These are phyloP conservation scores for Amauroascus verrucosus DNA, from an alignment of 2,329 filamentous ascomycete genomes.

Conservation along the genomic window DNA sequence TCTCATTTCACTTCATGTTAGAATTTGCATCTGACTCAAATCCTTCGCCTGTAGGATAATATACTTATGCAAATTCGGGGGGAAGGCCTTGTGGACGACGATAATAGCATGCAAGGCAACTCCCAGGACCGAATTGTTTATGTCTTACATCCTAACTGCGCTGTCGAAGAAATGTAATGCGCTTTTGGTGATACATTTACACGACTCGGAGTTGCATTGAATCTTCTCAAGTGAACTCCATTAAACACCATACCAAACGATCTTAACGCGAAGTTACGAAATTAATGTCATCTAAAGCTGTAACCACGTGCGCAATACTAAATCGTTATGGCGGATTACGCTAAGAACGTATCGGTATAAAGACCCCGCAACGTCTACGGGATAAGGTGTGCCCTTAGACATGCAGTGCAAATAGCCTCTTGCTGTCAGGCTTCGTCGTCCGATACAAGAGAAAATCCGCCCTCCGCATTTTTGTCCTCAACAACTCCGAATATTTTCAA, in stretches of 20 bases:
- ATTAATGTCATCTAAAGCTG: neutral
- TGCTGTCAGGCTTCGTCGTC: neutral
- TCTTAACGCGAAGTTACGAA: neutral
- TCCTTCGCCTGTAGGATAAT: constrained; percentile 41
- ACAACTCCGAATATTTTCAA: constrained; percentile 11
- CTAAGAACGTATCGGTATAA: neutral
- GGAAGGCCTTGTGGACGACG: constrained; percentile 77
- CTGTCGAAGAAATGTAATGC: constrained; percentile 50
- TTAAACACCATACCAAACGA: neutral
- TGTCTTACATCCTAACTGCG: constrained; percentile 88
- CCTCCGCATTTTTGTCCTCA: constrained; percentile 8
- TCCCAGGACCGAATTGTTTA: constrained; percentile 55
- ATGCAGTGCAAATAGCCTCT: neutral
- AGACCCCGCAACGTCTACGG: neutral
- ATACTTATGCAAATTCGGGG: constrained; percentile 57
- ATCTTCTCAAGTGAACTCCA: neutral
- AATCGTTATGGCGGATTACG: neutral
- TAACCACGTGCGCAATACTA: neutral
- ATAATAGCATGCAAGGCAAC: constrained; percentile 44
- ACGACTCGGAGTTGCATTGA: neutral
- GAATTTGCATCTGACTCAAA: neutral
- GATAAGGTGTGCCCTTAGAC: neutral
- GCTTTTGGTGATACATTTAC: neutral
- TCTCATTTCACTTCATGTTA: neutral
- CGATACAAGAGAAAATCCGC: constrained; percentile 8